Conservation (phyloP, 257 asterid genomes). For the Nicotiana obtusifolia region DNA sequence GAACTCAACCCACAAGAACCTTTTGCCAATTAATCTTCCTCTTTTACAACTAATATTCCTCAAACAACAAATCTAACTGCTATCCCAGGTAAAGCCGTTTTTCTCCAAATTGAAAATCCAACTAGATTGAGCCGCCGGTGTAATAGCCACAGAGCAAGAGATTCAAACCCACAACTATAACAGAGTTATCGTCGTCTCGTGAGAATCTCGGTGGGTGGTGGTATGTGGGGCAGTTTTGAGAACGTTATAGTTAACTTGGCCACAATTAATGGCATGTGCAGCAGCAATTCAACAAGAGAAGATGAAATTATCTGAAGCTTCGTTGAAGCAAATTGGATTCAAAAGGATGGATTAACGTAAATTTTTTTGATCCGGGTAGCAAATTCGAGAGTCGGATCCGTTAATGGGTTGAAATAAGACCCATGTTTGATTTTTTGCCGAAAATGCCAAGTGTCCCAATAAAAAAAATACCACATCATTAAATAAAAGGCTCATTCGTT, state of each 20-base stretch:
- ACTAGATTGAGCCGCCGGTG: background rate
- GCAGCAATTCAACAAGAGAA: slow-evolving; percentile 73
- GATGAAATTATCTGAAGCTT: slow-evolving; percentile 51
- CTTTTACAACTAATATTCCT: background rate
- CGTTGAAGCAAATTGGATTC: slow-evolving; percentile 59
- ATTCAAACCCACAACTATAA: slow-evolving; percentile 20
- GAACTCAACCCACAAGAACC: slow-evolving; percentile 43
- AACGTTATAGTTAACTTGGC: slow-evolving; percentile 30
- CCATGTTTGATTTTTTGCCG: too few relatives aligned
- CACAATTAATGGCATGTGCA: slow-evolving; percentile 81
- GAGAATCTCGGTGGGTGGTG: background rate
- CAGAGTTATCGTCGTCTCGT: background rate
- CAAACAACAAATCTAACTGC: slow-evolving; percentile 38
- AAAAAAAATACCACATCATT: too few relatives aligned
- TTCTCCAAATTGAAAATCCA: slow-evolving; percentile 25
- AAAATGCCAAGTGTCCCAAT: too few relatives aligned
- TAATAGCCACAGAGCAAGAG: slow-evolving; percentile 43
- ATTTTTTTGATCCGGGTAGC: too few relatives aligned
- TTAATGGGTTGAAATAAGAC: too few relatives aligned
- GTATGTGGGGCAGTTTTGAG: background rate
- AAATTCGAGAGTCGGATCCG: too few relatives aligned
- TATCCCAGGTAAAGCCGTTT: slow-evolving; percentile 65
- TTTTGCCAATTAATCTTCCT: background rate
- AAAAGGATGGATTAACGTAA: too few relatives aligned
- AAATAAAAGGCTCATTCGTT: too few relatives aligned